Percentiles rank a stretch among this genome's conserved stretches.
These are phyloP conservation scores for Ophiostoma novo-ulmi DNA, from an alignment of 2,329 filamentous ascomycete genomes.

Conservation along the genomic window DNA sequence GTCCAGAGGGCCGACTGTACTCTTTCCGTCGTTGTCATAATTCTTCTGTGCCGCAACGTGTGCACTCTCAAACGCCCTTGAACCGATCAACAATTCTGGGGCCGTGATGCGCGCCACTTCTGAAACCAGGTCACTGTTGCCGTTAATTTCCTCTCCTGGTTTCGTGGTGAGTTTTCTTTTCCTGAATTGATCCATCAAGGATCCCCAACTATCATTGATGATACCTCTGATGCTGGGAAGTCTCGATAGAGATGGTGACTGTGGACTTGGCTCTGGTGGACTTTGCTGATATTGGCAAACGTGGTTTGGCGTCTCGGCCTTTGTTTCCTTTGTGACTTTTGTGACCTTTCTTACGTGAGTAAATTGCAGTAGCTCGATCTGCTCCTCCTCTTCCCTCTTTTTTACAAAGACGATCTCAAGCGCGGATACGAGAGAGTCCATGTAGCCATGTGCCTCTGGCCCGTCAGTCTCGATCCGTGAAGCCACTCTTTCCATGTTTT, in stretches of 20 bases:
- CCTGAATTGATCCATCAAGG: conserved; percentile 12
- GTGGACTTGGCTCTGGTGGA: not conserved
- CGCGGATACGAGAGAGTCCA: not conserved
- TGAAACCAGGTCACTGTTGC: not conserved
- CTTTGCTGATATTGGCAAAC: not conserved
- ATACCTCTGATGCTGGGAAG: not conserved
- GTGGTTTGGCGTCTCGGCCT: not conserved
- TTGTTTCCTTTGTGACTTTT: not conserved
- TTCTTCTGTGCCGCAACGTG: not conserved
- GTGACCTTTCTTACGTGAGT: not conserved
- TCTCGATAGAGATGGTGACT: not conserved
- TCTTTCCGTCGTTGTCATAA: too few species aligned
- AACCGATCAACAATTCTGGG: conserved; percentile 15
- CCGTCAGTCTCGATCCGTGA: not conserved
- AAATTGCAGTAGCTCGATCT: not conserved
- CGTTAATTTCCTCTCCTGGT: not conserved
- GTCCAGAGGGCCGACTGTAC: not conserved
- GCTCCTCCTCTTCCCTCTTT: not conserved
- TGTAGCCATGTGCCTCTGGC: not conserved
- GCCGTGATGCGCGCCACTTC: not conserved
- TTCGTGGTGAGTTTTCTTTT: not conserved
- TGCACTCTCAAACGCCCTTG: conserved; percentile 12
- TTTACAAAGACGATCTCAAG: not conserved
- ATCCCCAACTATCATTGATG: not conserved
- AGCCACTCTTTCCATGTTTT: not conserved